Base-by-base conservation (phyloP, 306 rosid genomes). In the Clitoria ternatea region DNA sequence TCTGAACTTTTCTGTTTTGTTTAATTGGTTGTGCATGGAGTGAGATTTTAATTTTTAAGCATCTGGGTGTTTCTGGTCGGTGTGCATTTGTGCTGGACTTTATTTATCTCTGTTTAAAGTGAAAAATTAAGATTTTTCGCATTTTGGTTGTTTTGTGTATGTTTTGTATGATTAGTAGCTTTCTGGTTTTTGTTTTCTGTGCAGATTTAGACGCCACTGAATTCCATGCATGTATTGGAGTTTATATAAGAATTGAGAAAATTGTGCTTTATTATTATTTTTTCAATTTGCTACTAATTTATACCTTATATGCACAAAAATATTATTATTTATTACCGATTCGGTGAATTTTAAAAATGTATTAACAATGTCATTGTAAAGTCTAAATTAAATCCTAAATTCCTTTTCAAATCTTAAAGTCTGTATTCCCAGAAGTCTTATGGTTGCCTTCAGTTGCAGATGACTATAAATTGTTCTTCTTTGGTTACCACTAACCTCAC, bases 201-300 rank as follows among this genome's bases (percentile, higher is more conserved):
- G 64, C 17, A 26, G 14, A 55, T 75, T 70, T 42, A 42, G 72
- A 40, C 52, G 66, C 36, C 29, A 19, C 63, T 14, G 57, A 42
- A 52, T 27, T 73, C 56, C 77, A 35, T 43, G 65, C 32, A 53
- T 73, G 55, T 5, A 27, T 54, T 54, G 40, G 48, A 52, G 23
- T 57, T 40, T 43, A 26, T 57, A 50, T 43, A 26, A 19, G 24
- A 35, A 61, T 67, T 53, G 77, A 66, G 45, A 47, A 36, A 52
- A 32, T 30, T 60, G 35, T 54, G 78, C 27, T 65, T 27, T 24
- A 4, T 42, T 62, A 47, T 55, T 27, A 24, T 43, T 48, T n/a
- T n/a, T n/a, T n/a, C n/a, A n/a, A n/a, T n/a, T n/a, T n/a, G n/a
- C n/a, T n/a, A n/a, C n/a, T n/a, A n/a, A n/a, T n/a, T n/a, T n/a